Evolutionary conservation across 495 filamentous ascomycete genomes (phyloP).

Genomic region (Tuber magnatum): DNA sequence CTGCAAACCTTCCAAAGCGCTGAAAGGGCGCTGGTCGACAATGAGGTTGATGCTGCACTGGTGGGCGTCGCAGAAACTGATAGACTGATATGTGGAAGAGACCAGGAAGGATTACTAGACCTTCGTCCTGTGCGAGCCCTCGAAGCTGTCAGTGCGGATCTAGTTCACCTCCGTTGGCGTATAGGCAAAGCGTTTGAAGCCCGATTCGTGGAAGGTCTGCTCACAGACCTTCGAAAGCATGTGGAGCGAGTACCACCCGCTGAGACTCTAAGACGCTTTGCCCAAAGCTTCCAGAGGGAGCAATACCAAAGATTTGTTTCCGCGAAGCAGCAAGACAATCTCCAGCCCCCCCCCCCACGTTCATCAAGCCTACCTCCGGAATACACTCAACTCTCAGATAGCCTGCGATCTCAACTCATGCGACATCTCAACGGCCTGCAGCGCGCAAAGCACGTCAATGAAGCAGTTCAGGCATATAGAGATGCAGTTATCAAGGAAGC

Average conservation of each 20-base stretch:
- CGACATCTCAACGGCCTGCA: slow-evolving; percentile 68
- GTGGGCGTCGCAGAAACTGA: slow-evolving; percentile 69
- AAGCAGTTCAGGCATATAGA: slow-evolving; percentile 76
- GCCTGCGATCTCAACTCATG: slow-evolving; percentile 59
- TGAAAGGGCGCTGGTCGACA: slow-evolving; percentile 71
- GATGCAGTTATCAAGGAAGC: slow-evolving; percentile 83
- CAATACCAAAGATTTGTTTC: slow-evolving; percentile 40
- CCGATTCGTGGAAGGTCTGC: slow-evolving; percentile 67
- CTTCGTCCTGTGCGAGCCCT: slow-evolving; percentile 71
- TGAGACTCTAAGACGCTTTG: slow-evolving; percentile 74
- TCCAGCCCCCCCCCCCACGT: slow-evolving; percentile 37
- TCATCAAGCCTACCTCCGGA: slow-evolving; percentile 39
- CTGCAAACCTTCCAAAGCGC: slow-evolving; percentile 68
- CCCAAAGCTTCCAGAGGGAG: slow-evolving; percentile 54
- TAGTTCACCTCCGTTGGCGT: slow-evolving; percentile 64
- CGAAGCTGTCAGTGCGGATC: slow-evolving; percentile 67
- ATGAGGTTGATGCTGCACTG: slow-evolving; percentile 71
- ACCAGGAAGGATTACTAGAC: slow-evolving; percentile 51
- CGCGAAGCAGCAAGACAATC: slow-evolving; percentile 26
- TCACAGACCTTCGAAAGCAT: slow-evolving; percentile 74
- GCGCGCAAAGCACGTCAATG: slow-evolving; percentile 65
- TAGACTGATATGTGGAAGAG: slow-evolving; percentile 65
- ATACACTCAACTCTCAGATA: slow-evolving; percentile 44
- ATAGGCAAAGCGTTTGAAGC: slow-evolving; percentile 83
- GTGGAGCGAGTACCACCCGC: slow-evolving; percentile 63